Evolutionary conservation across 139 green algal genomes (phyloP).

Genomic region (Picochlorum sp.): DNA sequence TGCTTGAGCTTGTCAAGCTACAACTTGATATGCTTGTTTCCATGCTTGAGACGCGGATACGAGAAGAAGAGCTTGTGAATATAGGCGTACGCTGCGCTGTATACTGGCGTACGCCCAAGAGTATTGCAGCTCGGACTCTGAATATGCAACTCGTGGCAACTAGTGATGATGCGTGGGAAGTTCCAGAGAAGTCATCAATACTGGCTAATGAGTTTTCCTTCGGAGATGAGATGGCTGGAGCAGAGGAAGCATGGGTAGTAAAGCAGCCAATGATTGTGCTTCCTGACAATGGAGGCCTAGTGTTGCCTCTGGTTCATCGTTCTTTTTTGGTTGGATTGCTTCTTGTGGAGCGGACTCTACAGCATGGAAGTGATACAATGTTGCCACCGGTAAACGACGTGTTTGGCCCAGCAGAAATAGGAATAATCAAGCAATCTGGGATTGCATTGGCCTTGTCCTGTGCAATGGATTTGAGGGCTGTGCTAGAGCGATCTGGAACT

Average conservation of each 20-base stretch:
- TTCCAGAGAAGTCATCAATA: neutral
- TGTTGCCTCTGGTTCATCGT: slow-evolving; percentile 44
- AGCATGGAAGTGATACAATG: neutral
- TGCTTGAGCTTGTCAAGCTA: slow-evolving; percentile 15
- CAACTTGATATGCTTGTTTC: slow-evolving; percentile 21
- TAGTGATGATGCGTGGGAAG: neutral
- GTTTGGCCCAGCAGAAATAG: slow-evolving; percentile 23
- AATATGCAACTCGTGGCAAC: slow-evolving; percentile 29
- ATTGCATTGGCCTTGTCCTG: slow-evolving; percentile 41
- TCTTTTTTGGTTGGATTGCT: slow-evolving; percentile 51
- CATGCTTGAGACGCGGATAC: slow-evolving; percentile 9
- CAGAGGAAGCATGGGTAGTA: slow-evolving; percentile 41
- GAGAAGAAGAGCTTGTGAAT: neutral
- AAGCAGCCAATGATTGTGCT: slow-evolving; percentile 47
- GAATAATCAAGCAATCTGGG: slow-evolving; percentile 35
- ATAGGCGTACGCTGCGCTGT: slow-evolving; percentile 4
- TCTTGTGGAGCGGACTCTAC: slow-evolving; percentile 34
- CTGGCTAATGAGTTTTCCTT: slow-evolving; percentile 12
- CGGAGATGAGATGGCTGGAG: slow-evolving; percentile 10
- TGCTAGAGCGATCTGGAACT: slow-evolving; percentile 29
- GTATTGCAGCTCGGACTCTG: slow-evolving; percentile 20
- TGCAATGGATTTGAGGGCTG: slow-evolving; percentile 46
- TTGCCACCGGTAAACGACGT: slow-evolving; percentile 10
- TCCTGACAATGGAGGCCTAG: slow-evolving; percentile 39
- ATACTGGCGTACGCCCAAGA: slow-evolving; percentile 18